Conservation (phyloP, 305 asterid genomes). For the Galium porrigens region DNA sequence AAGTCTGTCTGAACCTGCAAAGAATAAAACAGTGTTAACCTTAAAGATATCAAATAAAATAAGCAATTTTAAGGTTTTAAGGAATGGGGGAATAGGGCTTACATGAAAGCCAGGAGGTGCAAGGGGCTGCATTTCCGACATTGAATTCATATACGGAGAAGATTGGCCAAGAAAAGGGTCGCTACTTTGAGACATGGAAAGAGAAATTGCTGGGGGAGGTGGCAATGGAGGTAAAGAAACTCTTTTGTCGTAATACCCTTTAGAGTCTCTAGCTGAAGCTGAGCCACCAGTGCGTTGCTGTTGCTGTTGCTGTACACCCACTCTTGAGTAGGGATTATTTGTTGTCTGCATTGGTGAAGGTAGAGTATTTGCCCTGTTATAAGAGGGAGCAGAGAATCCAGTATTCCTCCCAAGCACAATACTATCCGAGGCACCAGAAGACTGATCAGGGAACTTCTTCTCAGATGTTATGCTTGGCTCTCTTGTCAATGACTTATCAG, state of each 20-base stretch:
- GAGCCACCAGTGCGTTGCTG: conserved; percentile 27
- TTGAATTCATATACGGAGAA: conserved; percentile 29
- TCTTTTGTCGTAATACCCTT: conserved; percentile 56
- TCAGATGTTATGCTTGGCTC: conserved; percentile 77
- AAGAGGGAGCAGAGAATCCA: conserved; percentile 27
- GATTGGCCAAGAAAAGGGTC: conserved; percentile 34
- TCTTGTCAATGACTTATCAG: conserved; percentile 45
- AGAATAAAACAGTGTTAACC: conserved; percentile 16
- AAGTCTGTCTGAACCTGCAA: conserved; percentile 63
- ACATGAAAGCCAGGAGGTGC: conserved; percentile 43
- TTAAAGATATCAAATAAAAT: conserved; percentile 8
- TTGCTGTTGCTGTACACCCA: conserved; percentile 16
- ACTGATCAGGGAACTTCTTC: conserved; percentile 45
- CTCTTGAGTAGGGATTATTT: conserved; percentile 34
- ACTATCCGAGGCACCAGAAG: conserved; percentile 28
- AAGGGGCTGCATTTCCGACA: conserved; percentile 37
- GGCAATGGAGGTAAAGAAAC: conserved; percentile 67
- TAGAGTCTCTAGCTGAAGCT: conserved; percentile 31
- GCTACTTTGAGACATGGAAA: conserved; percentile 36
- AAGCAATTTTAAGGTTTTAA: neutral
- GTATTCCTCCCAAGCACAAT: conserved; percentile 30
- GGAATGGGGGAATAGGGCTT: conserved; percentile 7
- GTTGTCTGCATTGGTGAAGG: conserved; percentile 31
- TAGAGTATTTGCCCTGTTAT: conserved; percentile 32
- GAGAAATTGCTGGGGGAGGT: conserved; percentile 44